phyloP scores from a whole-genome alignment of 805 yeast genomes.

The Teunomyces pallodes region DNA sequence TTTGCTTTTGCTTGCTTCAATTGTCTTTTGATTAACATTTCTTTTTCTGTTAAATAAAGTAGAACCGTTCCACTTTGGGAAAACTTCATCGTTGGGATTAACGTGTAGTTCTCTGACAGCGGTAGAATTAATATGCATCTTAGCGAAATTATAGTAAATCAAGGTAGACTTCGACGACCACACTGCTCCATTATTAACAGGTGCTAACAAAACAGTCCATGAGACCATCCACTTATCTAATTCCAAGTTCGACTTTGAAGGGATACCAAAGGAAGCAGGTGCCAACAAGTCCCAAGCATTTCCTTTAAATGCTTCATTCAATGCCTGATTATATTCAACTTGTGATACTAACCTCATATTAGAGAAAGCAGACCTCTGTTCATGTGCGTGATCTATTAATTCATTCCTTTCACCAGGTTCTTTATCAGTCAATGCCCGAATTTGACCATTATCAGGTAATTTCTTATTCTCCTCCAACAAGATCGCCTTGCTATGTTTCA shows the following conservation, averaged over 20 bases:
- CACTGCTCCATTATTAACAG: slow-evolving; percentile 50
- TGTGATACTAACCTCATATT: slow-evolving; percentile 65
- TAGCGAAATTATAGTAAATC: slow-evolving; percentile 70
- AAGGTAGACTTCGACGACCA: slow-evolving; percentile 73
- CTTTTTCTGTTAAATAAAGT: neutral
- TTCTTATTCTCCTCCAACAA: slow-evolving; percentile 18
- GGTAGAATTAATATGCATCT: slow-evolving; percentile 63
- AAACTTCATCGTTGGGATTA: slow-evolving; percentile 24
- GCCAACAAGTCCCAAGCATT: slow-evolving; percentile 60
- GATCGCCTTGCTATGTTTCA: slow-evolving; percentile 41
- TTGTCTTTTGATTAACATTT: slow-evolving; percentile 7
- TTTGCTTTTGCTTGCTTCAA: neutral
- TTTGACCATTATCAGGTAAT: neutral
- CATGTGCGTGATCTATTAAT: slow-evolving; percentile 7
- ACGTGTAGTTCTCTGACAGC: slow-evolving; percentile 44
- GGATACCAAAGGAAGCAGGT: slow-evolving; percentile 64
- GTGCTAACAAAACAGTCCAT: slow-evolving; percentile 69
- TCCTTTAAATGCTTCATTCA: slow-evolving; percentile 54
- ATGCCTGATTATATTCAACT: slow-evolving; percentile 65
- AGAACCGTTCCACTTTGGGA: slow-evolving; percentile 33
- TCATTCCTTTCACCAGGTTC: neutral
- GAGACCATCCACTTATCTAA: slow-evolving; percentile 78
- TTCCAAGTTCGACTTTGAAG: slow-evolving; percentile 64
- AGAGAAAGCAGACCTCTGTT: slow-evolving; percentile 21
- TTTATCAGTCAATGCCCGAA: neutral